Evolutionary conservation across 768 basidiomycete genomes (phyloP).

Genomic region (Pleurotus giganteus): DNA sequence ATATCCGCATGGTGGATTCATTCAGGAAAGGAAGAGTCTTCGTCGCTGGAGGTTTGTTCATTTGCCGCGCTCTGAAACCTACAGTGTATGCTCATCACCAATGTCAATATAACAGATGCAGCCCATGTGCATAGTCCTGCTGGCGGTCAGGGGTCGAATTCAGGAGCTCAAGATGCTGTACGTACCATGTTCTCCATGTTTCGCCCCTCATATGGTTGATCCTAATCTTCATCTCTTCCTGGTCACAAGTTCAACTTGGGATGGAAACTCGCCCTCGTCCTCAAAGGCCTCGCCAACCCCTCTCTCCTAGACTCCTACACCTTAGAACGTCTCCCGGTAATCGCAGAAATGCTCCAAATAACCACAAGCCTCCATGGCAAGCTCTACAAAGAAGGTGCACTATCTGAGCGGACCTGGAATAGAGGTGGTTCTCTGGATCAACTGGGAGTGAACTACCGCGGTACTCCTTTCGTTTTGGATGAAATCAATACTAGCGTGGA

Average conservation of each 20-base stretch:
- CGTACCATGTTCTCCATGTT: constrained; percentile 11
- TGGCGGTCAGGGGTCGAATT: constrained; percentile 31
- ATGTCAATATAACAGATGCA: constrained; percentile 25
- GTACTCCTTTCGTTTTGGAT: constrained; percentile 24
- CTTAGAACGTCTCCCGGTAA: constrained; percentile 44
- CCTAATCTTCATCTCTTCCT: background rate
- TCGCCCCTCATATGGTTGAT: background rate
- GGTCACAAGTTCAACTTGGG: constrained; percentile 43
- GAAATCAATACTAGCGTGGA: too few species aligned
- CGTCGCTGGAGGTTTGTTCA: constrained; percentile 35
- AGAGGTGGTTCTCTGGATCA: constrained; percentile 14
- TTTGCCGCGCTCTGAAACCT: background rate
- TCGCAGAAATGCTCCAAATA: constrained; percentile 41
- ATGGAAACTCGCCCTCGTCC: constrained; percentile 44
- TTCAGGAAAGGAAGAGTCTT: constrained; percentile 40
- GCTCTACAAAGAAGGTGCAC: constrained; percentile 16
- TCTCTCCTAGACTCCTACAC: constrained; percentile 39
- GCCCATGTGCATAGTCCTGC: constrained; percentile 25
- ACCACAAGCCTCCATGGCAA: constrained; percentile 29
- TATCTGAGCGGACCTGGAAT: constrained; percentile 2
- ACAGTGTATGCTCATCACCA: constrained; percentile 19
- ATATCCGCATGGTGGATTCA: constrained; percentile 41
- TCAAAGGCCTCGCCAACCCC: constrained; percentile 31
- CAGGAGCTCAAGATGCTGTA: constrained; percentile 37
- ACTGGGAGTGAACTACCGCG: constrained; percentile 28